Evolutionary conservation across 1,139 yeast species (phyloP), one percentile per base, ranked within the genome.

Genomic region (Candida frijolesensis): DNA sequence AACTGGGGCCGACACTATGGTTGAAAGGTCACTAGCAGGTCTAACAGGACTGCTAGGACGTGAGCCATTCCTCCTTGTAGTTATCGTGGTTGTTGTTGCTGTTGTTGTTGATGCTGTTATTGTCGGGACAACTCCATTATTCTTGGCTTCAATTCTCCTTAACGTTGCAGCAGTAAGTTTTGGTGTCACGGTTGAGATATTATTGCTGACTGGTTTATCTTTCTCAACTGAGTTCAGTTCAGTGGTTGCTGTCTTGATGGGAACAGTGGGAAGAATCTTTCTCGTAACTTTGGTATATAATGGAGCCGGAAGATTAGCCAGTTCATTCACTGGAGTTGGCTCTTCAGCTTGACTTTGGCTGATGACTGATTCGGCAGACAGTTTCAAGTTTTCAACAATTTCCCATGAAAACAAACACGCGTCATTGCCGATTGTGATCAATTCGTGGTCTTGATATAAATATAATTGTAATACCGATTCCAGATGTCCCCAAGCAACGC

Each of bases 401-500:
- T 55, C 60, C 85, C 85, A 82, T n/a, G 61, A 62, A 50, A 82
- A 80, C 46, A 80, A 58, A 57, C 85, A 80, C 0, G 85, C 85
- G 56, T 78, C 84, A 9, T 66, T 66, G 19, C 84, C 76, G 18
- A 79, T 66, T 0, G 83, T 70, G 1, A 79, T 56, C 34, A 80
- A 59, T 3, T 57, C 61, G 18, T 65, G 63, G 9, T 43, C 43
- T 22, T 45, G 34, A 18, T 38, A 33, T 9, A 50, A 18, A 42
- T 47, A 53, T 12, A 85, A 57, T 0, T 80, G 79, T 4, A 79
- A 60, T 7, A 84, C 72, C 1, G 78, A 66, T 44, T 84, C 89
- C 56, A 85, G 81, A 57, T 85, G 90, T 0, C 88, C 92, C 87
- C 87, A 85, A 38, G 72, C 79, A 0, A 77, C 71, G 11, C 80